phyloP scores from a whole-genome alignment of 805 yeast species.

The Candida qinlingensis region DNA sequence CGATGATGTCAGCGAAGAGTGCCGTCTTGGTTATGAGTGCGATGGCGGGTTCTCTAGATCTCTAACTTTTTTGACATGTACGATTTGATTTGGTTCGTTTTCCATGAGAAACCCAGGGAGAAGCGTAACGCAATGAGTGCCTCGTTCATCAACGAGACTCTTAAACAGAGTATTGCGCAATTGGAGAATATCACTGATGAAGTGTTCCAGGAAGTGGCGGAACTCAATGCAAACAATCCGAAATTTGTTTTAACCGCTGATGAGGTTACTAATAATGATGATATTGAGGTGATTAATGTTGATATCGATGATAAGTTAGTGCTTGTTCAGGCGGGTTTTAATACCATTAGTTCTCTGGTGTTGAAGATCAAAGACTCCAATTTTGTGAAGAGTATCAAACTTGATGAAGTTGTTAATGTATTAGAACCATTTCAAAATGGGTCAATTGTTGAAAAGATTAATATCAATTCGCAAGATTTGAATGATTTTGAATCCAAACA shows the following conservation, averaged over 20 bases:
- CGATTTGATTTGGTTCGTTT: too few relatives aligned
- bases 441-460: conserved; percentile 1
- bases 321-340: conserved; percentile 1
- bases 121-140: conserved; percentile 1
- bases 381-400: background rate
- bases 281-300: too few relatives aligned
- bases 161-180: background rate
- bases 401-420: background rate
- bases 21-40: too few relatives aligned
- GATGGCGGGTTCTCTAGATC: too few relatives aligned
- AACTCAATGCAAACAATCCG: conserved; percentile 1
- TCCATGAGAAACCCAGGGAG: too few relatives aligned
- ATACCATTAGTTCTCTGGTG: background rate
- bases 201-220: conserved; percentile 1
- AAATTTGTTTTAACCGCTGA: background rate
- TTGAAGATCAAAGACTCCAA: background rate
- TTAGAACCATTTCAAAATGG: conserved; percentile 11
- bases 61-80: too few relatives aligned
- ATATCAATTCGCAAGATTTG: background rate
- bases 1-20: too few relatives aligned
- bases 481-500: conserved; percentile 7
- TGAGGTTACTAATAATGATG: background rate
- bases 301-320: background rate
- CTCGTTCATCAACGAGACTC: conserved; percentile 3
- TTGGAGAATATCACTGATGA: conserved; percentile 5